Base-by-base conservation (phyloP, 208 protist genomes). In the Porcisia hertigi region DNA sequence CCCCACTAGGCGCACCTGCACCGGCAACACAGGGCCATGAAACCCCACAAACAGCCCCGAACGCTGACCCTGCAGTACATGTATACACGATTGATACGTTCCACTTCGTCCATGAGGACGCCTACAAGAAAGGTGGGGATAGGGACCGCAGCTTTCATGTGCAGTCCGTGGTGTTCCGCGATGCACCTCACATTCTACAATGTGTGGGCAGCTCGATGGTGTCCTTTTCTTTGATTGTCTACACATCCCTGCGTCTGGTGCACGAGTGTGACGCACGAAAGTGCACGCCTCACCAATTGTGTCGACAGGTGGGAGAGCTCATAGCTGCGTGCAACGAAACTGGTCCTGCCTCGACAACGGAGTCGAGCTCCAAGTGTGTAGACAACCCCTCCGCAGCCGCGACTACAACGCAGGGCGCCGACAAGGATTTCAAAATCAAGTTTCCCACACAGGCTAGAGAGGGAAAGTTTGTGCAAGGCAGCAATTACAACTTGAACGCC, bases 191-290 rank as follows among this genome's bases (percentile, higher is more conserved):
- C 16, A 72, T 90, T 34, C 76, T 93, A 81, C 89, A 95, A 70
- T 93, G 89, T 47, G 88, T 95, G 5, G 89, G 87, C 20, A 88
- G 91, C 3, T 87, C 88, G 12, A 95, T 95, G 88, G 83, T 95
- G 23, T 76, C 79, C 39, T 95, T 93, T 74, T 80, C 85, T n/a
- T 85, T 92, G 41, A 69, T 91, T 9, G 62, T 91, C 36, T 88
- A 88, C 73, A 80, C 67, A 3, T 77, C 55, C 1, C 63, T 86
- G n/a, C 62, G 65, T 34, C 53, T 86, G 18, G 47, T 71, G 9
- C 71, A 82, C 36, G 53, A 58, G 3, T 77, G 77, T 41, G 58
- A 23, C 23, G 7, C 39, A 45, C 45, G 53, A 7, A 23, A 69
- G 23, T 74, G 55, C 25, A 43, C 47, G 8, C 1, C 53, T 1